Base-by-base conservation (phyloP, 768 basidiomycete species). In the Phanerochaete sordida region DNA sequence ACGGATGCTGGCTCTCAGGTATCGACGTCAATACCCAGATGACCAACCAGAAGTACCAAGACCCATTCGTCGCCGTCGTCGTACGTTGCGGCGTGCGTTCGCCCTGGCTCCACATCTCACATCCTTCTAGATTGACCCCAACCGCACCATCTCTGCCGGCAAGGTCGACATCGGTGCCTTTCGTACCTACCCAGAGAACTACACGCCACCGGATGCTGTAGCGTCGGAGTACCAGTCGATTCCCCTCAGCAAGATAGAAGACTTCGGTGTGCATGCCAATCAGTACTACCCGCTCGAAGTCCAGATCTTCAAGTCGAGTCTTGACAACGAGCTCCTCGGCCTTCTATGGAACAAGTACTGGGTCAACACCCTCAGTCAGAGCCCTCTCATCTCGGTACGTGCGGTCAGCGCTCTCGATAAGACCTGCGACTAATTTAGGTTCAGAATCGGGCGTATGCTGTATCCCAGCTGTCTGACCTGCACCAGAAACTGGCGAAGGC, bases 161-260 rank as follows among this genome's bases (percentile, higher is more conserved):
- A 95, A 94, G 75, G 97, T 99, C 51, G 97, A 98, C 73, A 98
- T 99, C 66, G 96, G 97, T 57, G 97, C 97, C 4, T 99, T 99
- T 83, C 82, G 97, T 60, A 98, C 97, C 0, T 99, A 93, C 72
- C 97, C 97, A 3, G 93, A 94, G 78, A 90, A 88, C 67, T 97
- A 97, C 75, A 93, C 88, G 1, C 95, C 96, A 2, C 86, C 91
- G 0, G 74, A 77, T 50, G 80, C 79, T 0, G 75, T 83, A 1
- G 73, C 87, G 1, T 90, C 91, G 26, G 91, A 95, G 72, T 98
- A 98, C 68, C 96, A 99, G 72, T 94, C 91, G 50, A 98, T 98
- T 66, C 97, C 97, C 0, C 81, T 97, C 39, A 86, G 83, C 78
- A 99, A 99, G 79, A 95, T 99, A 60, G 97, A 98, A 73, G 97